Percentiles rank a stretch among this genome's conserved stretches.
These are phyloP conservation scores for Dioscorea alata DNA, from an alignment of 106 monocot species.

Conservation along the genomic window DNA sequence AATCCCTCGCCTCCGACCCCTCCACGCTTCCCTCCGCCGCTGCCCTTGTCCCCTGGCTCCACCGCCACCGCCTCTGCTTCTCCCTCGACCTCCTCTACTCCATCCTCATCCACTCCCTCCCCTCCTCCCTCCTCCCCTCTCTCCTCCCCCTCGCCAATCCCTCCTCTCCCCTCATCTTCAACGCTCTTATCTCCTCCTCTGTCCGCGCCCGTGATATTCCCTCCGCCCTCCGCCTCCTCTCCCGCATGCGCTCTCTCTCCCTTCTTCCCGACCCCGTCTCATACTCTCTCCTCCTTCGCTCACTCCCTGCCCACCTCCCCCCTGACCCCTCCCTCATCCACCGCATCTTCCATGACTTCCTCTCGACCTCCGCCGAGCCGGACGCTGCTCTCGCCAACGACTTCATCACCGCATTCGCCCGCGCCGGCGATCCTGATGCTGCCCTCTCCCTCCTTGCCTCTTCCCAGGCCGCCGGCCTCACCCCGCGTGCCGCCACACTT, in stretches of 20 bases:
- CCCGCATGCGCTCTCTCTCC: slow-evolving; percentile 36
- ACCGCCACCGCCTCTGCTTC: slow-evolving; percentile 76
- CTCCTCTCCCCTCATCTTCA: slow-evolving; percentile 72
- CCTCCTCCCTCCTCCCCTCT: slow-evolving; percentile 19
- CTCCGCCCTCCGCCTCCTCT: slow-evolving; percentile 45
- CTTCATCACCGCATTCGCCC: slow-evolving; percentile 59
- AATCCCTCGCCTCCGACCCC: slow-evolving; percentile 34
- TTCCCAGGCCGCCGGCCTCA: slow-evolving; percentile 77
- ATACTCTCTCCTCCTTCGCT: slow-evolving; percentile 69
- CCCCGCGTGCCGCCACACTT: slow-evolving; percentile 43
- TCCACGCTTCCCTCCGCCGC: slow-evolving; percentile 43
- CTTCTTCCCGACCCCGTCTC: slow-evolving; percentile 65
- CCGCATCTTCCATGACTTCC: slow-evolving; percentile 22
- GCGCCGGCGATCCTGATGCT: slow-evolving; percentile 47
- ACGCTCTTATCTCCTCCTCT: slow-evolving; percentile 72
- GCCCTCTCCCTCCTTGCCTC: slow-evolving; percentile 48
- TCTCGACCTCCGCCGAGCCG: slow-evolving; percentile 11
- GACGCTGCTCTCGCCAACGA: slow-evolving; percentile 49
- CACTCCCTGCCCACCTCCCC: slow-evolving; percentile 33
- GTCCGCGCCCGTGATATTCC: slow-evolving; percentile 47
- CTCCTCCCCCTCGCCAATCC: slow-evolving; percentile 17
- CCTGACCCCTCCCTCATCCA: slow-evolving; percentile 52
- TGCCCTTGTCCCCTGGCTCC: slow-evolving; percentile 54
- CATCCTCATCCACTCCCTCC: slow-evolving; percentile 74
- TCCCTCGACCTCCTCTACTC: slow-evolving; percentile 77